Evolutionary conservation across 441 rosid genomes (phyloP).

Genomic region (Biscutella laevigata): DNA sequence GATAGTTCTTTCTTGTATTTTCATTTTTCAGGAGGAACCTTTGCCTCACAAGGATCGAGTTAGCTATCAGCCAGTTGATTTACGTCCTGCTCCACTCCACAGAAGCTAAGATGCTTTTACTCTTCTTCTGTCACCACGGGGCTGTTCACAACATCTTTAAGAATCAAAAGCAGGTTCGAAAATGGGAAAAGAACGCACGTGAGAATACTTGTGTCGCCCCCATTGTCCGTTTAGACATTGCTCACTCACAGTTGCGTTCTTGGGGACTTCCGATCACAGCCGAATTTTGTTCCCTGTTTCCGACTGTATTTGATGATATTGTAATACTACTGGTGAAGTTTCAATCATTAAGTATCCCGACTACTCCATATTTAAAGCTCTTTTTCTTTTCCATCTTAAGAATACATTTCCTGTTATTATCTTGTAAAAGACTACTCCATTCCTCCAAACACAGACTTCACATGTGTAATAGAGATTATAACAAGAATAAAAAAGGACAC

Average conservation of each 20-base stretch:
- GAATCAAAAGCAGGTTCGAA: not conserved
- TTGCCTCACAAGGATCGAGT: conserved; percentile 56
- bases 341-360: not conserved
- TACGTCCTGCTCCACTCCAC: conserved; percentile 74
- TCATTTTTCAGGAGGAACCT: conserved; percentile 51
- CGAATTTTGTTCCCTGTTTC: conserved; percentile 1
- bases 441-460: too few relatives aligned
- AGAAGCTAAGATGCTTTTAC: conserved; percentile 34
- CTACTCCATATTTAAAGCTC: not conserved
- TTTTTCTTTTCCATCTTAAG: too few relatives aligned
- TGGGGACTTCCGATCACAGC: not conserved
- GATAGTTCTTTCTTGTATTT: not conserved
- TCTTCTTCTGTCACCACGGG: not conserved
- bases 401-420: not conserved
- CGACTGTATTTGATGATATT: conserved; percentile 10
- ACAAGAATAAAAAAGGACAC: too few relatives aligned
- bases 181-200: not conserved
- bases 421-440: not conserved
- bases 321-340: not conserved
- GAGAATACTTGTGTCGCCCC: not conserved
- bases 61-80: conserved; percentile 62
- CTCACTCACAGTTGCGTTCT: not conserved
- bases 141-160: not conserved
- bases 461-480: too few relatives aligned
- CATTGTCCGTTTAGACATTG: not conserved